Percentiles rank a stretch among this genome's conserved stretches.
phyloP scores from a whole-genome alignment of 129 eudicot species.

The Centaurea solstitialis region DNA sequence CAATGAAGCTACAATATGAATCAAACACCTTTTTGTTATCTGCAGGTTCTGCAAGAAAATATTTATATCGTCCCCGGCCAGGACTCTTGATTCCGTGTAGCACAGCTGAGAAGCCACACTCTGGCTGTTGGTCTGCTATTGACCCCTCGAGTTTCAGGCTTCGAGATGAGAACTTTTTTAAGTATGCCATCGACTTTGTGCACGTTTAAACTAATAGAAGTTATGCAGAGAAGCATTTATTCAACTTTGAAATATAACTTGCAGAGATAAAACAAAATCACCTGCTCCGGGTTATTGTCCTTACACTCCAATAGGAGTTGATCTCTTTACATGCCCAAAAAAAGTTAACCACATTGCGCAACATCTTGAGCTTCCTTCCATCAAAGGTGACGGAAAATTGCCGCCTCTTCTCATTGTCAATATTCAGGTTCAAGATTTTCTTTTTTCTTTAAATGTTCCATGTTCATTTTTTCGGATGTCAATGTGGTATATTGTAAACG shows the following conservation, averaged over 20 bases:
- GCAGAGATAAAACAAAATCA: constrained; percentile 76
- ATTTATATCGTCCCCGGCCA: constrained; percentile 63
- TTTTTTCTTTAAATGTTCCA: background rate
- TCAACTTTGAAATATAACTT: constrained; percentile 13
- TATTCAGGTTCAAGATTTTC: constrained; percentile 52
- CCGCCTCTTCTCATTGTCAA: constrained; percentile 76
- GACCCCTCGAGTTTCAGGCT: constrained; percentile 73
- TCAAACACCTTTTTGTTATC: background rate
- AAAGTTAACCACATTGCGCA: constrained; percentile 88
- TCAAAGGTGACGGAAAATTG: constrained; percentile 42
- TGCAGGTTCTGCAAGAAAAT: constrained; percentile 55
- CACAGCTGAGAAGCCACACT: constrained; percentile 48
- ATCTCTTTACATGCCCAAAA: constrained; percentile 57
- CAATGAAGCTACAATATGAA: background rate
- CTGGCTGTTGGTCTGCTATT: constrained; percentile 75
- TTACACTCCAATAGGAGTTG: constrained; percentile 77
- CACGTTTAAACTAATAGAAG: background rate
- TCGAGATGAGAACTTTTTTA: constrained; percentile 66
- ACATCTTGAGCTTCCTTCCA: constrained; percentile 76
- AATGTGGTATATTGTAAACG: background rate
- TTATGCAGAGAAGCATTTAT: background rate
- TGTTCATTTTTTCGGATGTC: background rate
- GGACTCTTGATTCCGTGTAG: constrained; percentile 61
- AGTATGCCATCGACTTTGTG: constrained; percentile 32
- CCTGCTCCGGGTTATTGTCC: constrained; percentile 71